Conservation (phyloP, 1,284 basidiomycete species). For the Ganoderma sp. region DNA sequence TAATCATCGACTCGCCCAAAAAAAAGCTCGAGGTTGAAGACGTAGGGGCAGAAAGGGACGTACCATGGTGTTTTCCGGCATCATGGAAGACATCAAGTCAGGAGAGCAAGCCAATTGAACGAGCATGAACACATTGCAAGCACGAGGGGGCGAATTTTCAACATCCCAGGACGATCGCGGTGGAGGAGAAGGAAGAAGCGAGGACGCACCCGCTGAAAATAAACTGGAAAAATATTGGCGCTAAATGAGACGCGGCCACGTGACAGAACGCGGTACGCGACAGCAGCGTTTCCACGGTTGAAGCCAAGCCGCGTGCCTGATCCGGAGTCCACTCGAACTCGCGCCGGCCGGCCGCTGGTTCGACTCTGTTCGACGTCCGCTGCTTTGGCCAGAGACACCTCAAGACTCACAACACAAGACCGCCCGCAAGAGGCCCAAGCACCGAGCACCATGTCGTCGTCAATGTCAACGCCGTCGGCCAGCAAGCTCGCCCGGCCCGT, state of each 20-base stretch:
- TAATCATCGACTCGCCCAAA: constrained; percentile 12
- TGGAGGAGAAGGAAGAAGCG: neutral
- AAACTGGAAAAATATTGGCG: neutral
- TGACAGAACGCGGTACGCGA: constrained; percentile 33
- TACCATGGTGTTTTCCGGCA: neutral
- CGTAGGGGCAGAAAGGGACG: neutral
- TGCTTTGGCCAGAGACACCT: neutral
- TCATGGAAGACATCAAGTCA: neutral
- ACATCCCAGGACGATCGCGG: neutral
- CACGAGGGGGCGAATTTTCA: neutral
- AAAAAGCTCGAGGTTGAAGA: neutral
- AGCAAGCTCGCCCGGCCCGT: constrained; percentile 39
- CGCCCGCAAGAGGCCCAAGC: constrained; percentile 12
- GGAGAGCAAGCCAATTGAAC: neutral
- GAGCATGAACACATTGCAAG: neutral
- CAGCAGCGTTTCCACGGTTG: constrained; percentile 35
- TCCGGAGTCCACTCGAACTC: neutral
- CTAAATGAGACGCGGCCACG: constrained; percentile 27
- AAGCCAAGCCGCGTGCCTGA: neutral
- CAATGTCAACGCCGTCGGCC: constrained; percentile 32
- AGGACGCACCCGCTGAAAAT: neutral
- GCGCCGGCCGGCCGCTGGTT: constrained; percentile 10
- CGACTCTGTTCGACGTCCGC: neutral
- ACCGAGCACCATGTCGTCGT: constrained; percentile 18
- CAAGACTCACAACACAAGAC: constrained; percentile 14